These are phyloP conservation scores for Draba incana DNA, from an alignment of 345 rosid species.

Conservation along the genomic window DNA sequence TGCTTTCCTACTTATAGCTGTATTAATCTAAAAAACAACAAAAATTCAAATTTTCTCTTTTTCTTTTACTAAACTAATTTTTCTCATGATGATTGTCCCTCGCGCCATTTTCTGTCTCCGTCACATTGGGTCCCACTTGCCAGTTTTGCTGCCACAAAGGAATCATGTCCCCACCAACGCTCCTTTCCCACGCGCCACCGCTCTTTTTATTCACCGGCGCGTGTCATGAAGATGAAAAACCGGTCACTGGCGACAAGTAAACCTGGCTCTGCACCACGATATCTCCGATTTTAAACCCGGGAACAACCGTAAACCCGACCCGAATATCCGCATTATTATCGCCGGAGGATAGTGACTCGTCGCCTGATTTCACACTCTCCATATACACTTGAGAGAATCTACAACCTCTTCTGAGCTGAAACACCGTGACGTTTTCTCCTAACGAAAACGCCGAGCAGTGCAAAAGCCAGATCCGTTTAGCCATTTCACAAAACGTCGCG, in stretches of 20 bases:
- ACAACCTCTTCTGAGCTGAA: conserved; percentile 63
- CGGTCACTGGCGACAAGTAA: conserved; percentile 55
- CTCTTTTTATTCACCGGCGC: conserved; percentile 19
- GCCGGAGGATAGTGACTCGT: conserved; percentile 47
- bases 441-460: conserved; percentile 72
- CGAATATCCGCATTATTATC: conserved; percentile 48
- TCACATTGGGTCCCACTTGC: conserved; percentile 40
- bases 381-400: conserved; percentile 92
- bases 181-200: conserved; percentile 38
- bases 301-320: conserved; percentile 89
- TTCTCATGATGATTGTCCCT: conserved; percentile 41
- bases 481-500: conserved; percentile 71
- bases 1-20: conserved; percentile 32
- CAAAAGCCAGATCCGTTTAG: conserved; percentile 73
- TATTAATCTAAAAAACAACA: conserved; percentile 10
- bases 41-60: background rate
- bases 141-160: conserved; percentile 41
- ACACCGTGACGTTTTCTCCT: conserved; percentile 57
- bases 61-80: conserved; percentile 29
- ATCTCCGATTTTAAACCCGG: conserved; percentile 85
- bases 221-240: conserved; percentile 26
- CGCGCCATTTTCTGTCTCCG: conserved; percentile 42
- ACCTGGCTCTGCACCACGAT: conserved; percentile 80
- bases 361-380: conserved; percentile 67
- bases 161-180: conserved; percentile 34